Percentiles rank a stretch among this genome's conserved stretches.
Conservation (phyloP, 2,329 filamentous ascomycete genomes). For the Aspergillus phoenicis region DNA sequence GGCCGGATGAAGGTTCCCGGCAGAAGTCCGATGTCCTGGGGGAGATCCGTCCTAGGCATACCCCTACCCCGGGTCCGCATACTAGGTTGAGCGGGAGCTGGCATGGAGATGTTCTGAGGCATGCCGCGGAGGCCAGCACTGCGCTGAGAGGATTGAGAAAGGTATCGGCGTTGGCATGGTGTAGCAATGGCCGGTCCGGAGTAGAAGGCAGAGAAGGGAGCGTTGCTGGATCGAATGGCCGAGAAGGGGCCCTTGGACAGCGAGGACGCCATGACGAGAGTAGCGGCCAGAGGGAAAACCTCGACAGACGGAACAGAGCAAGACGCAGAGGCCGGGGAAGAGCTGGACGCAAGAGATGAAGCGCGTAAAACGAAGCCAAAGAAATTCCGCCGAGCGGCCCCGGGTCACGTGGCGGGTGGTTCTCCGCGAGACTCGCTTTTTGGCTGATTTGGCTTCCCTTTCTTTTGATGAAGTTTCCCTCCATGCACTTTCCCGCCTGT, state of each 20-base stretch:
- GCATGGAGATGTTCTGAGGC: conserved; percentile 28
- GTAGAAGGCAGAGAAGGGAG: conserved; percentile 14
- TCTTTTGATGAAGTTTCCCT: neutral
- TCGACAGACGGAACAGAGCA: conserved; percentile 9
- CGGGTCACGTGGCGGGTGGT: conserved; percentile 10
- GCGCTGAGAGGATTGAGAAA: conserved; percentile 36
- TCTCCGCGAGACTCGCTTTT: conserved; percentile 11
- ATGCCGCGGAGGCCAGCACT: conserved; percentile 17
- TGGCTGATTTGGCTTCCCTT: conserved; percentile 6
- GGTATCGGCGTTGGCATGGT: conserved; percentile 36
- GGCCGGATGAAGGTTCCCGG: conserved; percentile 47
- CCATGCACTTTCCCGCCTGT: neutral
- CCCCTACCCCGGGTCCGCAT: conserved; percentile 40
- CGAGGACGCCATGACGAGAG: conserved; percentile 37
- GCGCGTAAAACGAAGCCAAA: conserved; percentile 4
- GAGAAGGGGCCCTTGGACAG: conserved; percentile 28
- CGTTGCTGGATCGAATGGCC: conserved; percentile 20
- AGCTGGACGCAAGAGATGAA: neutral
- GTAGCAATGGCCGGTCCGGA: conserved; percentile 12
- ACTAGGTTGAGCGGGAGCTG: conserved; percentile 41
- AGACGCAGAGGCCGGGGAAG: neutral
- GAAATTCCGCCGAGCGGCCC: conserved; percentile 21
- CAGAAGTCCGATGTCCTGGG: conserved; percentile 51
- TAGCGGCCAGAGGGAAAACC: conserved; percentile 14
- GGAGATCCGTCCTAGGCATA: conserved; percentile 35